Percentiles rank a stretch among this genome's conserved stretches.
Evolutionary conservation across 2,329 filamentous ascomycete species (phyloP).

Genomic region (Cordyceps cicadae): DNA sequence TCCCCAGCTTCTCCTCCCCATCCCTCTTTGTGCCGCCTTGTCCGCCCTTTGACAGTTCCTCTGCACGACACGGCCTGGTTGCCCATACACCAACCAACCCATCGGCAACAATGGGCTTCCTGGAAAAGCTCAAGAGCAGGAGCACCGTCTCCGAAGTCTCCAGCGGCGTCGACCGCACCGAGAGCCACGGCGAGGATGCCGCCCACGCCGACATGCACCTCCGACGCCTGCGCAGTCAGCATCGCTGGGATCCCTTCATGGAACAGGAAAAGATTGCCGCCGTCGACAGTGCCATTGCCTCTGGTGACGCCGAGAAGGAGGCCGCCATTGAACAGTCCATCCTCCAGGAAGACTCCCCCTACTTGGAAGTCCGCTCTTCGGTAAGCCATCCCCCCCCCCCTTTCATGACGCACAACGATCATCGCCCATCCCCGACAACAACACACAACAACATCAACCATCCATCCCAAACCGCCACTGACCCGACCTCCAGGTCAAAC

Average conservation of each 20-base stretch:
- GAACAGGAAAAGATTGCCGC: constrained; percentile 41
- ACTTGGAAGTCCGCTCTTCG: constrained; percentile 36
- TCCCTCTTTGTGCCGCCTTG: background rate
- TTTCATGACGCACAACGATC: too few relatives aligned
- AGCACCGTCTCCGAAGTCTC: background rate
- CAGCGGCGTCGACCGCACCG: background rate
- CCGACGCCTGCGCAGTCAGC: constrained; percentile 17
- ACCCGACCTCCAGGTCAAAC: background rate
- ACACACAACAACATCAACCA: background rate
- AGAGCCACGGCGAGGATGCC: background rate
- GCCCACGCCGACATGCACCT: constrained; percentile 2
- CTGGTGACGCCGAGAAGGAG: constrained; percentile 33
- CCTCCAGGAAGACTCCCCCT: constrained; percentile 45
- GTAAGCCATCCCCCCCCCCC: background rate
- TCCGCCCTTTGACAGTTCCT: background rate
- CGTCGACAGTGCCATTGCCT: constrained; percentile 35
- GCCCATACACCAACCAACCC: too few relatives aligned
- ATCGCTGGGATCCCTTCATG: constrained; percentile 47
- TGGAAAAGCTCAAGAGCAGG: background rate
- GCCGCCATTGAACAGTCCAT: constrained; percentile 33
- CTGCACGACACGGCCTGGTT: background rate
- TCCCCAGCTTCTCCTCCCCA: background rate
- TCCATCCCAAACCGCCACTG: background rate
- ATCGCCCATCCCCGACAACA: too few relatives aligned
- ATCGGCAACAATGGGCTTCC: constrained; percentile 1